Evolutionary conservation across 2,329 filamentous ascomycete species (phyloP).

Genomic region (Teratosphaeria viscida): DNA sequence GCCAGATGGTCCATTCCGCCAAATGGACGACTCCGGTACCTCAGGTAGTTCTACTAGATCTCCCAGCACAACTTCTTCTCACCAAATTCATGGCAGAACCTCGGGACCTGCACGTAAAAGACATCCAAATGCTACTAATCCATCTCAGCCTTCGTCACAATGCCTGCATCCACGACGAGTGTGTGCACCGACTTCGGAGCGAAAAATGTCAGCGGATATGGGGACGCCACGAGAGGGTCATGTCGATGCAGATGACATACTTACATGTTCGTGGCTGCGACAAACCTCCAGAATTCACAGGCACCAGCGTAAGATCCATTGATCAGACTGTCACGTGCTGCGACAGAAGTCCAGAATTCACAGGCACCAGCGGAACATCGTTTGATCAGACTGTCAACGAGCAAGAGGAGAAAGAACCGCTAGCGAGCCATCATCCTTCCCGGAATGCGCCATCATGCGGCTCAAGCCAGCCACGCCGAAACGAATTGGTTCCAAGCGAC

Average conservation of each 20-base stretch:
- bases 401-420: background rate
- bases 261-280: background rate
- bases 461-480: background rate
- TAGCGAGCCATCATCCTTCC: background rate
- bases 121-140: background rate
- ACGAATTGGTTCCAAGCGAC: background rate
- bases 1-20: too few relatives aligned
- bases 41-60: too few relatives aligned
- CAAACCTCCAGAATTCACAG: background rate
- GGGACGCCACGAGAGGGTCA: background rate
- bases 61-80: background rate
- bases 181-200: background rate
- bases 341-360: too few relatives aligned
- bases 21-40: too few relatives aligned
- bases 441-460: background rate
- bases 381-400: background rate
- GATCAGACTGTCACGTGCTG: too few relatives aligned
- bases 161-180: background rate
- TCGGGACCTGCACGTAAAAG: background rate
- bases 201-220: background rate
- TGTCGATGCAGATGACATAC: background rate
- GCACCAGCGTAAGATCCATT: background rate
- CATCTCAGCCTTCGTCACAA: background rate
- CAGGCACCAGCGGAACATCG: too few relatives aligned
- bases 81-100: background rate